Conservation (phyloP, 2,329 filamentous ascomycete species). For the Hirsutella minnesotensis region DNA sequence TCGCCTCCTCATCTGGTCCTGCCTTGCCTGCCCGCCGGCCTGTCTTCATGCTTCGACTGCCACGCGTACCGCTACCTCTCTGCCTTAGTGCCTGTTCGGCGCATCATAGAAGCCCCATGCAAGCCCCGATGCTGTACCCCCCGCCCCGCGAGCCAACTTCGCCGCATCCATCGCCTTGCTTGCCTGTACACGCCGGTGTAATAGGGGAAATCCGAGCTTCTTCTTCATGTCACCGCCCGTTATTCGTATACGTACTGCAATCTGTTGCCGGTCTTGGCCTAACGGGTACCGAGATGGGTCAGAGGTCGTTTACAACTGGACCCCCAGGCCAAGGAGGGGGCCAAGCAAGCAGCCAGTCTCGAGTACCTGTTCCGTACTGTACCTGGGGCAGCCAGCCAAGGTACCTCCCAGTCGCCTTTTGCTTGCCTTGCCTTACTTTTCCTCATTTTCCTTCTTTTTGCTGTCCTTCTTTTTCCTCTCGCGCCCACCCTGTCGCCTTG, state of each 20-base stretch:
- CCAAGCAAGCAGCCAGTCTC: not conserved
- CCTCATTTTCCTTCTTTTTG: not conserved
- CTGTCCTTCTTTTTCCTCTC: not conserved
- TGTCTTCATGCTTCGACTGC: too few species aligned
- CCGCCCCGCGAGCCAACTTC: conserved; percentile 6
- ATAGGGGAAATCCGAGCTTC: conserved; percentile 11
- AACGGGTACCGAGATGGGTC: conserved; percentile 9
- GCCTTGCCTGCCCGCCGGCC: too few species aligned
- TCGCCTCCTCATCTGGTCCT: too few species aligned
- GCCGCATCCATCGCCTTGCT: conserved; percentile 7
- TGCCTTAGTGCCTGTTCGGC: too few species aligned
- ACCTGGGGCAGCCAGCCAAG: not conserved
- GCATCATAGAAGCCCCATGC: conserved; percentile 10
- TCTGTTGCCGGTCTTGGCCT: conserved; percentile 15
- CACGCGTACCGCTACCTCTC: too few species aligned
- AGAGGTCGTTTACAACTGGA: conserved; percentile 2
- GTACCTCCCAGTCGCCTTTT: not conserved
- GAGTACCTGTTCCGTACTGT: not conserved
- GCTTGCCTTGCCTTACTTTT: not conserved
- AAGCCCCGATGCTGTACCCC: conserved; percentile 9
- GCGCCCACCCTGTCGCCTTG: not conserved
- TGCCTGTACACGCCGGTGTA: conserved; percentile 1
- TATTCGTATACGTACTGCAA: too few species aligned
- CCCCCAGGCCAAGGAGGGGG: conserved; percentile 1
- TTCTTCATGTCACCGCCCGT: conserved; percentile 23